These are phyloP conservation scores for Pseudogymnoascus sp. DNA, from an alignment of 2,329 filamentous ascomycete species.

Conservation along the genomic window DNA sequence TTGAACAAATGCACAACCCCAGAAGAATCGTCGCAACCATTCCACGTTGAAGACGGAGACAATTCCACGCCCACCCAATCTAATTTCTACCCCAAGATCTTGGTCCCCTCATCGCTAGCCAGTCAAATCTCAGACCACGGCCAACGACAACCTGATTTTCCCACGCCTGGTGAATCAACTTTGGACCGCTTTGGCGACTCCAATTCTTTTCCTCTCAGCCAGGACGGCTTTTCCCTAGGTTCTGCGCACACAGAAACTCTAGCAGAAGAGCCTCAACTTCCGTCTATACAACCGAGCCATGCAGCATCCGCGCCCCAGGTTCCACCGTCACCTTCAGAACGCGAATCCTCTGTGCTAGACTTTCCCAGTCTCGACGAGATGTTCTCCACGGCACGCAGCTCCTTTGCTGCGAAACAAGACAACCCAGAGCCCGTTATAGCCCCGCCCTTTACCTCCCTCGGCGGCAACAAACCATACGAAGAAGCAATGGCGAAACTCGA, in stretches of 20 bases:
- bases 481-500: constrained; percentile 38
- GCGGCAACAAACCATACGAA: constrained; percentile 33
- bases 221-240: background rate
- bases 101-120: constrained; percentile 29
- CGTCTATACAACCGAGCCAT: background rate
- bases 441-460: background rate
- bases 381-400: constrained; percentile 9
- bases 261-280: background rate
- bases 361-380: constrained; percentile 8
- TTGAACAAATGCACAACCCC: background rate
- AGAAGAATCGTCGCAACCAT: background rate
- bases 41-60: constrained; percentile 11
- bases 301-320: background rate
- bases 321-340: background rate
- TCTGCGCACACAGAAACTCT: background rate
- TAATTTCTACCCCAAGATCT: constrained; percentile 25
- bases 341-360: background rate
- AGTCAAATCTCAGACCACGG: constrained; percentile 38
- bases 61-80: constrained; percentile 8
- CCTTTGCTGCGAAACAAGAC: constrained; percentile 24
- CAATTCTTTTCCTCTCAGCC: background rate
- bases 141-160: constrained; percentile 38
- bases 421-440: constrained; percentile 20
- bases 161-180: constrained; percentile 28
- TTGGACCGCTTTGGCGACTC: background rate